Base-by-base conservation (phyloP, 495 filamentous ascomycete genomes). In the Cercophora newfieldiana region DNA sequence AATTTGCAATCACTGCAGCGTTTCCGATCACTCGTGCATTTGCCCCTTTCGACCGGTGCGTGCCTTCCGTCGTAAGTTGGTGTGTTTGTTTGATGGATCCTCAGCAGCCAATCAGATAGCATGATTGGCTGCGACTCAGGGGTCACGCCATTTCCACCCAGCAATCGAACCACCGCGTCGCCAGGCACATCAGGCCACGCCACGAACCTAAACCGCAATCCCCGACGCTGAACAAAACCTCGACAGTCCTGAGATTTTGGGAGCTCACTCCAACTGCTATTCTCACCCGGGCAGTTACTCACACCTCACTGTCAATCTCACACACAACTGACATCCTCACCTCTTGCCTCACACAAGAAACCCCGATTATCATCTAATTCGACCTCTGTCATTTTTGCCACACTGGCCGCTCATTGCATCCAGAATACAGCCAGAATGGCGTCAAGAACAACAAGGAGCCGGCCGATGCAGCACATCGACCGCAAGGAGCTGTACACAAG, bases 401-500 rank as follows among this genome's bases (percentile, higher is more conserved):
- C n/a, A n/a, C n/a, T n/a, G n/a, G n/a, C n/a, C n/a, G n/a, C n/a
- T n/a, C 30, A 44, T 7, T 44, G 21, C 31, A 44, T 16, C 18
- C 12, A 10, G 4, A n/a, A 24, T 21, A 48, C 14, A 30, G 7
- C 50, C 66, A 70, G 33, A 53, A 74, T 74, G 84, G 76, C 67
- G 10, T 65, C 73, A n/a, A n/a, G n/a, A 44, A 56, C 67, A 16
- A 22, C 65, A 55, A 65, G 59, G 37, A 68, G 56, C 29, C 65
- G 64, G 31, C 79, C 77, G 37, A 79, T 84, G 67, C 77, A 82
- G 71, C 89, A 91, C 76, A 83, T 92, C 69, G 85, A 89, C 74
- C 85, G 89, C 22, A 88, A 88, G 72, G 81, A 85, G 24, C 77
- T 92, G 12, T 91, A 91, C 75, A 89, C 85, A 21, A 83, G 80